These are phyloP conservation scores for Rhododendron henanense DNA, from an alignment of 148 eudicot species.

Conservation along the genomic window DNA sequence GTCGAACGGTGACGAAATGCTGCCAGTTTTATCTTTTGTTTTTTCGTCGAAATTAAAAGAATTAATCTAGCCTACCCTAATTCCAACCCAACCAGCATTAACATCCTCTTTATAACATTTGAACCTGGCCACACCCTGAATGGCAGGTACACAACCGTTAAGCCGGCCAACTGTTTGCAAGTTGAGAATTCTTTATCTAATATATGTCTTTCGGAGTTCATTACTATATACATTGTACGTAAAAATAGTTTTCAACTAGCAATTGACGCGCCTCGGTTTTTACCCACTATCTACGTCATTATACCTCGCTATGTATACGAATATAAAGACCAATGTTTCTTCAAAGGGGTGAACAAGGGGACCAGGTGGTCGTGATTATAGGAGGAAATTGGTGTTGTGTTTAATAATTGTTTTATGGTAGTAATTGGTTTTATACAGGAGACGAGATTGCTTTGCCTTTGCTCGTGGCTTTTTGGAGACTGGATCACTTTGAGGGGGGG, in stretches of 20 bases:
- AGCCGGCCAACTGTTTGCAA: not conserved
- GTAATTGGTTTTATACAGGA: not conserved
- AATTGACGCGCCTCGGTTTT: not conserved
- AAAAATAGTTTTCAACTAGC: too few species aligned
- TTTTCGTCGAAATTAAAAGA: too few species aligned
- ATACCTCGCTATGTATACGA: not conserved
- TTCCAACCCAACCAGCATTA: too few species aligned
- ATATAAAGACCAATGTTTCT: constrained; percentile 5
- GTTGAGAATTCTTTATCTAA: not conserved
- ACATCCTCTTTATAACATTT: too few species aligned
- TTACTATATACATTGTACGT: too few species aligned
- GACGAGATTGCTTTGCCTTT: constrained; percentile 10
- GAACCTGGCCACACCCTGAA: too few species aligned
- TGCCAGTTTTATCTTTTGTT: not conserved
- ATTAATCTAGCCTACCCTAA: too few species aligned
- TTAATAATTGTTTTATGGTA: not conserved
- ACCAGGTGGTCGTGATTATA: constrained; percentile 41
- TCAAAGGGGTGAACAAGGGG: constrained; percentile 30
- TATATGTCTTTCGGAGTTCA: too few species aligned
- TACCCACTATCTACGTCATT: not conserved
- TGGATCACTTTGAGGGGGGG: constrained; percentile 61
- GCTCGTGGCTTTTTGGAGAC: constrained; percentile 97
- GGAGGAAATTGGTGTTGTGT: constrained; percentile 24
- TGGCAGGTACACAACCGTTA: too few species aligned
- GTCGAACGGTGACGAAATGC: not conserved